Evolutionary conservation across 805 yeast species (phyloP).

Genomic region (Hanseniaspora vineae): DNA sequence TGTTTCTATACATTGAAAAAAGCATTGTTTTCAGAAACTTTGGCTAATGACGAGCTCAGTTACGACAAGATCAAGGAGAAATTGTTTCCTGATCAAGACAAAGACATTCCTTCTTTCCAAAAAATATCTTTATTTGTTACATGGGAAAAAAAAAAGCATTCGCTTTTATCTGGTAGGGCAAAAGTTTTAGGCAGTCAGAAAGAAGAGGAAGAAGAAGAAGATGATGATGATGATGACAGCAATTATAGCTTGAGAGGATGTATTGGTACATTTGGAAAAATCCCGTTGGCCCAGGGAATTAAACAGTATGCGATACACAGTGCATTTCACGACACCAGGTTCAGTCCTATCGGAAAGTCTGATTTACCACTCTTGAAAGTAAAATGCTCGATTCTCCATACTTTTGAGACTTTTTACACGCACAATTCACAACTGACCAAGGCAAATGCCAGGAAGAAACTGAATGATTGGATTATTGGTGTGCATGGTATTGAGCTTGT

Average conservation of each 20-base stretch:
- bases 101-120: conserved; percentile 7
- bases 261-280: conserved; percentile 71
- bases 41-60: not conserved
- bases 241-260: conserved; percentile 61
- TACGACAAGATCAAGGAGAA: conserved; percentile 9
- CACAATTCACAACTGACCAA: not conserved
- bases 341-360: conserved; percentile 40
- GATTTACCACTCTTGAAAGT: conserved; percentile 44
- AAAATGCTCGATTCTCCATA: conserved; percentile 26
- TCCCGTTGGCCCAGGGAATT: conserved; percentile 45
- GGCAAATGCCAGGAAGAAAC: conserved; percentile 32
- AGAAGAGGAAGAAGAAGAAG: conserved; percentile 11
- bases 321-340: conserved; percentile 71
- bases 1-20: conserved; percentile 2
- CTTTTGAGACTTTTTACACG: conserved; percentile 22
- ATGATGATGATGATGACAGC: not conserved
- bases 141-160: conserved; percentile 42
- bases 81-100: conserved; percentile 9
- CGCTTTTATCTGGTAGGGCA: too few relatives aligned
- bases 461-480: conserved; percentile 72
- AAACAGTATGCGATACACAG: conserved; percentile 48
- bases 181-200: conserved; percentile 7
- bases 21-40: conserved; percentile 2
- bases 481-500: conserved; percentile 62
- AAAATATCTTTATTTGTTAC: conserved; percentile 71